Evolutionary conservation across 208 protist species (phyloP), one percentile per base, ranked within the genome.

Genomic region (Perkinsela sp.): DNA sequence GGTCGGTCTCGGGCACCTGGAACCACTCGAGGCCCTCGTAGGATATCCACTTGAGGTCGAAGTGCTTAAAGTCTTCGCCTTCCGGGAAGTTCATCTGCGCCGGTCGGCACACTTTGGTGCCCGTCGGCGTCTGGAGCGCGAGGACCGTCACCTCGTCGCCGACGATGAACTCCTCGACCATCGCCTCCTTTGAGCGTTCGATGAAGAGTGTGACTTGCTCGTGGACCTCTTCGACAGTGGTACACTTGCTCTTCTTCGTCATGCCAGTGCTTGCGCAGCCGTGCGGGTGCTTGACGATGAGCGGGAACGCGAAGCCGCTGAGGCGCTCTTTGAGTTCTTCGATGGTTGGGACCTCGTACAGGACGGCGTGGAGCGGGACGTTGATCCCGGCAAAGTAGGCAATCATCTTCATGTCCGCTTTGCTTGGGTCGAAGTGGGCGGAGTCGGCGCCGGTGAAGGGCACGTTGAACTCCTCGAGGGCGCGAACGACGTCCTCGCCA

Each of bases 21-120:
- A 66, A 68, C 84, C 86, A 92, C 73, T 85, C 70, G 81, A 92
- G 88, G 22, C 84, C 86, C 67, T 92, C 86, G 75, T 85, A 92
- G 15, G 80, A 78, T 29, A 83, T 82, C 84, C 86, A 92, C 70
- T 92, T 92, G 32, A 92, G 77, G 22, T 90, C 76, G 69, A 92
- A 92, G 70, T 92, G 86, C 71, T 92, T 92, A 73, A 92, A 92
- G 74, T 89, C 84, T 67, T 92, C 83, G 30, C 82, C 83, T 0
- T 72, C 69, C 0, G 86, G 86, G 48, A 92, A 92, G 69, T 75
- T 69, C 22, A 89, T 76, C 74, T 83, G 77, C 22, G 83, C 86
- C 0, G 86, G 86, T 1, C 76, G 83, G 67, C 87, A 87, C 48
- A 92, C 83, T 6, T 83, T 81, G 68, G 88, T 78, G 2, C 83